Conservation (phyloP, 2,329 filamentous ascomycete species). For the Fusarium haematococcum region DNA sequence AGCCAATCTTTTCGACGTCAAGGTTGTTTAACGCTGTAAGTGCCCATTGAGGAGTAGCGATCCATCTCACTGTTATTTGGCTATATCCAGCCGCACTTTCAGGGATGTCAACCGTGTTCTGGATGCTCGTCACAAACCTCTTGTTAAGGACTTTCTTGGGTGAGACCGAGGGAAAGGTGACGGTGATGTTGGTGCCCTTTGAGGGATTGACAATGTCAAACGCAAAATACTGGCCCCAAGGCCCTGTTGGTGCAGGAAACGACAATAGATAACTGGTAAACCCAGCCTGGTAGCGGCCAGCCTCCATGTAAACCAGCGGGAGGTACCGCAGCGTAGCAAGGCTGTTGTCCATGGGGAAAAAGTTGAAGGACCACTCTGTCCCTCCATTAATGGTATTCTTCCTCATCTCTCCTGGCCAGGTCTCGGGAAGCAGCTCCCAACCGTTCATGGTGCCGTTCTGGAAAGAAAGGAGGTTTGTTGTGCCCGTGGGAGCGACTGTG, state of each 20-base stretch:
- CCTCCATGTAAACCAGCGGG: conserved; percentile 9
- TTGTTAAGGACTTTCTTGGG: background rate
- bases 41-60: background rate
- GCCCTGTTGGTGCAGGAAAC: background rate
- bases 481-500: conserved; percentile 13
- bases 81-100: conserved; percentile 11
- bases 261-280: background rate
- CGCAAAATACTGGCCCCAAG: background rate
- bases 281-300: conserved; percentile 5
- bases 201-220: conserved; percentile 13
- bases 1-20: background rate
- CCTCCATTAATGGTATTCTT: background rate
- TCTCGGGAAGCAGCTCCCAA: conserved; percentile 12
- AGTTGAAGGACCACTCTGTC: background rate
- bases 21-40: background rate
- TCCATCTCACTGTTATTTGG: conserved; percentile 8
- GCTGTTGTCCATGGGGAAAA: background rate
- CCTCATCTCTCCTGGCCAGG: conserved; percentile 9
- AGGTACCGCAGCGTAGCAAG: conserved; percentile 6
- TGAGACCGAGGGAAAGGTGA: background rate
- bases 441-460: conserved; percentile 4
- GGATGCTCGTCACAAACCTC: background rate
- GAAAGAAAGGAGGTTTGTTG: conserved; percentile 17
- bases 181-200: conserved; percentile 12
- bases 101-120: background rate